phyloP scores from a whole-genome alignment of 345 rosid species.

The Capsella bursapastoris region DNA sequence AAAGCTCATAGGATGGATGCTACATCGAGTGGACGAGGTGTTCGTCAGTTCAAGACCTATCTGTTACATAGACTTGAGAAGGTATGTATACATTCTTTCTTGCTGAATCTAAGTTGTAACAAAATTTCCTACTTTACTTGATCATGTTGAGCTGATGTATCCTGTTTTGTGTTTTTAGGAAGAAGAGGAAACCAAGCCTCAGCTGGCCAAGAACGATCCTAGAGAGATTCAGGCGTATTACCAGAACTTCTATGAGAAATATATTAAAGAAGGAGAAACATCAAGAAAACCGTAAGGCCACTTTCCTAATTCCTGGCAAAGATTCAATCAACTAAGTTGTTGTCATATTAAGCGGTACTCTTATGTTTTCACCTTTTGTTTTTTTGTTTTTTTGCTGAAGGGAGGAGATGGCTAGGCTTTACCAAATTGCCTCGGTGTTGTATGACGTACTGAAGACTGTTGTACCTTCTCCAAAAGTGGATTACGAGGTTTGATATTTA shows the following conservation, averaged over 20 bases:
- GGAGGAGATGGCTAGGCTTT: conserved; percentile 88
- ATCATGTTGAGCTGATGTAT: conserved; percentile 10
- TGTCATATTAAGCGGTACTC: not conserved
- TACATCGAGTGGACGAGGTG: conserved; percentile 74
- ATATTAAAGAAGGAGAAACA: conserved; percentile 68
- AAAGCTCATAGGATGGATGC: conserved; percentile 79
- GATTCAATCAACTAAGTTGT: conserved; percentile 18
- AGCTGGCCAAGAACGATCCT: conserved; percentile 62
- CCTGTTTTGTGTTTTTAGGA: conserved; percentile 55
- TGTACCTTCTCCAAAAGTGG: conserved; percentile 61
- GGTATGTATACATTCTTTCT: conserved; percentile 54
- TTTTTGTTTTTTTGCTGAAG: conserved; percentile 49
- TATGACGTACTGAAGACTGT: conserved; percentile 76
- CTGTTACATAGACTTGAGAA: conserved; percentile 77
- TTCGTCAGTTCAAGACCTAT: conserved; percentile 92
- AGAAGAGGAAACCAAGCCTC: conserved; percentile 54
- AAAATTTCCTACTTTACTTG: not conserved
- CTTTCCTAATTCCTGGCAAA: conserved; percentile 16
- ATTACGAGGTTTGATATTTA: conserved; percentile 59
- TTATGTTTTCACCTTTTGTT: conserved; percentile 18
- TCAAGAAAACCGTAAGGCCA: conserved; percentile 77
- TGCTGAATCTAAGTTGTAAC: conserved; percentile 3
- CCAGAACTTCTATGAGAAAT: conserved; percentile 58
- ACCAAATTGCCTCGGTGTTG: conserved; percentile 79
- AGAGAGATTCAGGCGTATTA: conserved; percentile 72